Evolutionary conservation across 768 basidiomycete genomes (phyloP).

Genomic region (Suillus placidus): DNA sequence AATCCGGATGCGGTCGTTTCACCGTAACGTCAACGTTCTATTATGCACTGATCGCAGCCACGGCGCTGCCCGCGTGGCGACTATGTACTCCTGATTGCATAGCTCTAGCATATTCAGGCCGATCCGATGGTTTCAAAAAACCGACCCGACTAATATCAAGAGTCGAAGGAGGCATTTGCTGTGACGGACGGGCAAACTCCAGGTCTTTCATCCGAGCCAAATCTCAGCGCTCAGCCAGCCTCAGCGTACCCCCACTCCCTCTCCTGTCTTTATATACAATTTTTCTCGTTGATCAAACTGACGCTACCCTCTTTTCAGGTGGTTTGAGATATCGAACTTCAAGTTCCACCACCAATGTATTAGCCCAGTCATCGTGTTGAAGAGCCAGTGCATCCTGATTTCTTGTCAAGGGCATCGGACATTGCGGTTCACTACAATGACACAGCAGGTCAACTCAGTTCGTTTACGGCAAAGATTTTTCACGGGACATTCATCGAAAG

Average conservation of each 20-base stretch:
- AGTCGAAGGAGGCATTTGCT: background rate
- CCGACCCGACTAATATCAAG: background rate
- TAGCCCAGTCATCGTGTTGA: background rate
- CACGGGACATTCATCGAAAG: conserved; percentile 97
- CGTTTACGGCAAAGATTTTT: conserved; percentile 96
- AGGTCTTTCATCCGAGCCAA: background rate
- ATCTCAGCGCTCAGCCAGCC: background rate
- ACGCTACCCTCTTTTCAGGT: background rate
- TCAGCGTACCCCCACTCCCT: background rate
- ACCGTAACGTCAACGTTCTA: background rate
- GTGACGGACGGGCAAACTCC: background rate
- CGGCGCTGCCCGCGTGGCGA: background rate
- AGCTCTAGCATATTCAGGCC: background rate
- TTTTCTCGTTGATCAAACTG: background rate
- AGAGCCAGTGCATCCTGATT: conserved; percentile 45
- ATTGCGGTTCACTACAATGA: conserved; percentile 98
- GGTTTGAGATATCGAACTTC: background rate
- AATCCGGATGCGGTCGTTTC: background rate
- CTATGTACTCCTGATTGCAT: background rate
- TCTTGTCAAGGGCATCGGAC: conserved; percentile 92
- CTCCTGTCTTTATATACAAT: background rate
- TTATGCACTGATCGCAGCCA: background rate
- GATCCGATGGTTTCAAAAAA: background rate
- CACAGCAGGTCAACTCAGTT: conserved; percentile 96
- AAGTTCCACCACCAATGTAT: background rate